Base-by-base conservation (phyloP, 2,329 filamentous ascomycete genomes). In the Fusarium graminum region DNA sequence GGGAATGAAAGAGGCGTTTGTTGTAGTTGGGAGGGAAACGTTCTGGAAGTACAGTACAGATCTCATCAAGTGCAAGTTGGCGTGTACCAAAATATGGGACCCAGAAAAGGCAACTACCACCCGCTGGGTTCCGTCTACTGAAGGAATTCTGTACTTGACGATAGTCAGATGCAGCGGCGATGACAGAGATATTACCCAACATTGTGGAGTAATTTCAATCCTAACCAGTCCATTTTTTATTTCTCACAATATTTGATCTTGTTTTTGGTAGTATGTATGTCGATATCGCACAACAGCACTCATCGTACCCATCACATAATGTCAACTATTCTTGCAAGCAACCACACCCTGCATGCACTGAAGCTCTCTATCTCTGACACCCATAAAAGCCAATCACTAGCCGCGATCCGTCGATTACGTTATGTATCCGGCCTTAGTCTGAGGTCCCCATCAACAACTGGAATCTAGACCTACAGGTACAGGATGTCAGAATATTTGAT, bases 1-100 rank as follows among this genome's bases (percentile, higher is more conserved):
- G 50, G 46, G 55, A 60, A 50, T 30, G 38, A 56, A 49, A 49
- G 59, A 54, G 61, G 45, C 49, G 52, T 68, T 30, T 54, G 62
- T n/a, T 70, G 40, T 42, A 65, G 63, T 65, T 62, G 63, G 57
- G 61, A 69, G 63, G 59, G 49, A 71, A 67, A 69, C 57, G 65
- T 66, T 59, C 53, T 62, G 63, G 61, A 70, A 65, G 65, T 69
- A 71, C 61, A 62, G 67, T 62, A 70, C 71, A 73, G 68, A 71
- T 73, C 65, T 67, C 60, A 68, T 67, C 60, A 68, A 67, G 42
- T 71, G 68, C 72, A 74, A 74, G 65, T 71, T 75, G 73, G 71
- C 72, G 71, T 67, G 68, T 71, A 67, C 67, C 56, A 59, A 69
- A 68, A 62, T 58, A 63, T 60, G 62, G 53, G 32, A 43, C 60